phyloP scores from a whole-genome alignment of 1,284 basidiomycete species.

The Cryptococcus deneoformans region DNA sequence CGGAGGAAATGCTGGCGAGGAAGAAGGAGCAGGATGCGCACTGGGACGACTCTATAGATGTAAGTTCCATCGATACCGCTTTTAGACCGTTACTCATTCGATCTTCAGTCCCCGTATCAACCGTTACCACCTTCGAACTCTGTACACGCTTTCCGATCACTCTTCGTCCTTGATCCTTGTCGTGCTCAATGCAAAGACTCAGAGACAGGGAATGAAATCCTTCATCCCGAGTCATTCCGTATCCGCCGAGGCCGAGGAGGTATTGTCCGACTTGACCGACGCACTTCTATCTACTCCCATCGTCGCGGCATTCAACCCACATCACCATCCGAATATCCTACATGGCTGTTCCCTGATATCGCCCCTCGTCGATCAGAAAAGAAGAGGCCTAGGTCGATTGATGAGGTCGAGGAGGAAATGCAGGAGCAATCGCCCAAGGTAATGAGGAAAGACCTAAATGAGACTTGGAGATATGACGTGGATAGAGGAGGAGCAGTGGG shows the following conservation, averaged over 20 bases:
- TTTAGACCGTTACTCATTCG: constrained; percentile 32
- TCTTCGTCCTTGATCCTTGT: constrained; percentile 44
- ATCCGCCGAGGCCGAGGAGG: constrained; percentile 78
- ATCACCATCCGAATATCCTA: constrained; percentile 17
- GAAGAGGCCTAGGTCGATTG: constrained; percentile 34
- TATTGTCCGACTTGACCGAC: constrained; percentile 72
- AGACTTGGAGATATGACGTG: constrained; percentile 45
- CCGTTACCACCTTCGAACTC: constrained; percentile 54
- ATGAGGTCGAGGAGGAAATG: constrained; percentile 24
- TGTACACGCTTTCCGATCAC: constrained; percentile 46
- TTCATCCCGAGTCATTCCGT: constrained; percentile 57
- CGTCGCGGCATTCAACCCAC: constrained; percentile 25
- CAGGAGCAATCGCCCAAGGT: constrained; percentile 9
- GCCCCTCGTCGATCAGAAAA: constrained; percentile 11
- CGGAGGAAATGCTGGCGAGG: constrained; percentile 64
- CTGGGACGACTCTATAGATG: constrained; percentile 84
- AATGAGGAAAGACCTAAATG: constrained; percentile 36
- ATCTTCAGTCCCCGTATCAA: constrained; percentile 61
- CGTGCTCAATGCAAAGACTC: constrained; percentile 31
- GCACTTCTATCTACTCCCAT: constrained; percentile 46
- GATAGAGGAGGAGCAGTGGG: constrained; percentile 42
- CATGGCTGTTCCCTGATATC: constrained; percentile 37
- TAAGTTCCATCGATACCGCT: constrained; percentile 46
- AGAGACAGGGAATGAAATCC: constrained; percentile 15
- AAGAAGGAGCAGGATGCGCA: constrained; percentile 65